Percentiles rank a stretch among this genome's conserved stretches.
Evolutionary conservation across 768 basidiomycete genomes (phyloP).

Genomic region (Scleroderma citrinum): DNA sequence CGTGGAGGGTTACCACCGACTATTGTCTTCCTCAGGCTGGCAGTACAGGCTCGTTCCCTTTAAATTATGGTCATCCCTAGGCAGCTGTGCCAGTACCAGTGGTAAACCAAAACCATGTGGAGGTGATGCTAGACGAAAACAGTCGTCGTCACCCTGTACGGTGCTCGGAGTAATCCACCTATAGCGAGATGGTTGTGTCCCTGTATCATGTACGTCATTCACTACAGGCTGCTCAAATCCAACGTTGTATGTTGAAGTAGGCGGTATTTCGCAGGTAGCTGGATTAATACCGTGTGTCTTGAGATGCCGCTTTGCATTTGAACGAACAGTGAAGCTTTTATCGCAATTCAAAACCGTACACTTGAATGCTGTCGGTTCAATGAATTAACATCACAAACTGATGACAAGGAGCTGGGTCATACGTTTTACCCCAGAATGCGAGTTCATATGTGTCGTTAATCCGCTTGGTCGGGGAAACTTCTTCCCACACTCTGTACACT

Average conservation of each 20-base stretch:
- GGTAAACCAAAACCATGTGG: neutral
- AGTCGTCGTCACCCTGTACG: slow-evolving; percentile 23
- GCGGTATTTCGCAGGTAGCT: slow-evolving; percentile 11
- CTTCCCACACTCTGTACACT: slow-evolving; percentile 39
- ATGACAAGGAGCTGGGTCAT: slow-evolving; percentile 13
- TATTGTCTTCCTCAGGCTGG: neutral
- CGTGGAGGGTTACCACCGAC: neutral
- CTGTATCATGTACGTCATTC: slow-evolving; percentile 36
- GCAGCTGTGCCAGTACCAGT: neutral
- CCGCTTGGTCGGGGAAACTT: slow-evolving; percentile 47
- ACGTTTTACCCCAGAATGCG: slow-evolving; percentile 47
- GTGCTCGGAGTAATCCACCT: slow-evolving; percentile 39
- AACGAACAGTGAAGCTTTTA: slow-evolving; percentile 70
- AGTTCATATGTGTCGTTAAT: slow-evolving; percentile 48
- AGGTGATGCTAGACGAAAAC: slow-evolving; percentile 15
- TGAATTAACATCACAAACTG: slow-evolving; percentile 6
- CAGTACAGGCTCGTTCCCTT: neutral
- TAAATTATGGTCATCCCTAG: neutral
- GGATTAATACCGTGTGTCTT: slow-evolving; percentile 61
- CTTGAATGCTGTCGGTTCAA: slow-evolving; percentile 16
- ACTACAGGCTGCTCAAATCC: slow-evolving; percentile 44
- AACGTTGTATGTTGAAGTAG: slow-evolving; percentile 29
- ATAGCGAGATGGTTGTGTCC: slow-evolving; percentile 30
- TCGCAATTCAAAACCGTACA: slow-evolving; percentile 58
- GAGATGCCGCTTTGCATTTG: slow-evolving; percentile 75